Percentiles rank a stretch among this genome's conserved stretches.
Evolutionary conservation across 345 rosid genomes (phyloP).

Genomic region (Aquilaria yunnanensis): DNA sequence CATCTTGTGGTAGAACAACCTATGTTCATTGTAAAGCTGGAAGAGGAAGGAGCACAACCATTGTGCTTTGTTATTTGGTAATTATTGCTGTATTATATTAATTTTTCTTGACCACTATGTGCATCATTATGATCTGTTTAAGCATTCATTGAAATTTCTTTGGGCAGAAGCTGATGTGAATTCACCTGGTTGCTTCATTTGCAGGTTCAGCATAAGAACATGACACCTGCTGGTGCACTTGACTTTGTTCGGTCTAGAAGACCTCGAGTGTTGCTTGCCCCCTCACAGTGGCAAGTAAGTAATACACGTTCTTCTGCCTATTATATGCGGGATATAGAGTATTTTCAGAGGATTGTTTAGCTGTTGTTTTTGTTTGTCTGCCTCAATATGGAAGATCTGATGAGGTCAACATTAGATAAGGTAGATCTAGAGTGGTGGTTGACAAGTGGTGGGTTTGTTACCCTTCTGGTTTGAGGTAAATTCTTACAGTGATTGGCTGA

Average conservation of each 20-base stretch:
- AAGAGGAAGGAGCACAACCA: constrained; percentile 86
- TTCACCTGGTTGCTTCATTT: constrained; percentile 13
- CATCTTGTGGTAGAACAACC: constrained; percentile 54
- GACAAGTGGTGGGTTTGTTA: too few species aligned
- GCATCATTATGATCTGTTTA: background rate
- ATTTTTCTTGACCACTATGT: background rate
- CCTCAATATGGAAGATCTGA: background rate
- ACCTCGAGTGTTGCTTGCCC: constrained; percentile 60
- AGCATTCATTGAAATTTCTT: background rate
- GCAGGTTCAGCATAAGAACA: constrained; percentile 48
- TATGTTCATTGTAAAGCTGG: constrained; percentile 98
- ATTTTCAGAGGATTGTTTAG: background rate
- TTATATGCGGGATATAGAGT: background rate
- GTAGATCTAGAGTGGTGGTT: background rate
- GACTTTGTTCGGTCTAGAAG: constrained; percentile 57
- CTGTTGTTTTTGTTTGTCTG: background rate
- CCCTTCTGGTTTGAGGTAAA: too few species aligned
- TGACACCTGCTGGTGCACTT: constrained; percentile 50
- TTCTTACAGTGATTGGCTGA: too few species aligned
- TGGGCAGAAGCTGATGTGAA: background rate
- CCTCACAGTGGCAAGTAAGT: constrained; percentile 58
- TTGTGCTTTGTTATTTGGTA: constrained; percentile 88
- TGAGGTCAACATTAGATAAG: constrained; percentile 2
- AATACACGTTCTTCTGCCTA: background rate
- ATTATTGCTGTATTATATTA: constrained; percentile 2